Evolutionary conservation across 768 basidiomycete genomes (phyloP).

Genomic region (Boletus subparvulus): DNA sequence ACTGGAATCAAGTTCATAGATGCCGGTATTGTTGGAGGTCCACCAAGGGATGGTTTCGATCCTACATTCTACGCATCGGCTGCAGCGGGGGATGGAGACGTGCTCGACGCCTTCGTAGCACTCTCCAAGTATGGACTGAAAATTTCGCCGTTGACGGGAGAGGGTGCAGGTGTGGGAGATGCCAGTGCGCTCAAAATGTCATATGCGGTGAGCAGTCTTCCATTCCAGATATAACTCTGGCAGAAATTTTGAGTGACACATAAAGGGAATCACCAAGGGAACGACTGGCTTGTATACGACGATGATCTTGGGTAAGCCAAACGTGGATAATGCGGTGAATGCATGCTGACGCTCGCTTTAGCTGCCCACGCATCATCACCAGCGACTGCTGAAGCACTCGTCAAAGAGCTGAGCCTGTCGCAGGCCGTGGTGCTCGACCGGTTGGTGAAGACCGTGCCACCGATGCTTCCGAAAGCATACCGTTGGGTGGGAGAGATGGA

Average conservation of each 20-base stretch:
- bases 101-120: conserved; percentile 40
- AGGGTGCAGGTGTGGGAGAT: conserved; percentile 51
- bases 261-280: conserved; percentile 57
- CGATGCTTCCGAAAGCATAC: conserved; percentile 63
- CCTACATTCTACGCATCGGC: conserved; percentile 59
- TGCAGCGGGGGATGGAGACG: conserved; percentile 28
- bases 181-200: conserved; percentile 67
- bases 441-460: conserved; percentile 39
- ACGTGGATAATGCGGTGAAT: neutral
- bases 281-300: conserved; percentile 51
- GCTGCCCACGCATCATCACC: conserved; percentile 59
- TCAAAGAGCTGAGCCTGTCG: conserved; percentile 47
- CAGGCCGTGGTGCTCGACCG: conserved; percentile 45
- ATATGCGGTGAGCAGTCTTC: conserved; percentile 48
- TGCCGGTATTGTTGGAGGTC: conserved; percentile 56
- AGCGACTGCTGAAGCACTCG: conserved; percentile 56
- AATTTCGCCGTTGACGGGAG: conserved; percentile 45
- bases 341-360: conserved; percentile 20
- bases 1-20: conserved; percentile 49
- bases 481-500: conserved; percentile 64
- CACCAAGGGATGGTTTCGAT: conserved; percentile 47
- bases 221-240: neutral
- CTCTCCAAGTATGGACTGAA: conserved; percentile 47
- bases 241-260: neutral
- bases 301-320: conserved; percentile 50